These are phyloP conservation scores for Galerina sulciceps DNA, from an alignment of 768 basidiomycete genomes.

Conservation along the genomic window DNA sequence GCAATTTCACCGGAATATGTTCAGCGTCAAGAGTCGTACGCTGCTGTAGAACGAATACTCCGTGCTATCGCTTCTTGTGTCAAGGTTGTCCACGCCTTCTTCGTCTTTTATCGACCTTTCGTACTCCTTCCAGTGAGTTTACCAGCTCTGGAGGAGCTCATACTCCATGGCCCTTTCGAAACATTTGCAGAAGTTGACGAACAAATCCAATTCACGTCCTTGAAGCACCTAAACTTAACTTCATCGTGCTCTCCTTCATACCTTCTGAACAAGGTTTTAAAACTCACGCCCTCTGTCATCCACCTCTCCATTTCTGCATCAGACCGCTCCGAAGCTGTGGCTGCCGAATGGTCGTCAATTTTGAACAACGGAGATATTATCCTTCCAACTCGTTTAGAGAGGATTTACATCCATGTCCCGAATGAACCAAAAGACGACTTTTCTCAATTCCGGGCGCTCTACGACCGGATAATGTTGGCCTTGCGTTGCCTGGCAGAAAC, in stretches of 20 bases:
- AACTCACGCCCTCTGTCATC: constrained; percentile 17
- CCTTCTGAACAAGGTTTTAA: constrained; percentile 16
- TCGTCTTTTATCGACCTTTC: constrained; percentile 26
- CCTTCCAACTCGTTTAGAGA: constrained; percentile 11
- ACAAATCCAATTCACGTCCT: constrained; percentile 12
- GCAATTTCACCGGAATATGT: constrained; percentile 21
- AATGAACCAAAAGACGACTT: constrained; percentile 17
- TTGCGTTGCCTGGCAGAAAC: constrained; percentile 9
- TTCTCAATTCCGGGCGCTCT: constrained; percentile 4
- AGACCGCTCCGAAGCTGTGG: constrained; percentile 19
- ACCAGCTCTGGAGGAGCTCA: constrained; percentile 21
- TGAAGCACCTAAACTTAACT: constrained; percentile 21
- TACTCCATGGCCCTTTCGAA: constrained; percentile 23
- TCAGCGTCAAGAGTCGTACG: constrained; percentile 14
- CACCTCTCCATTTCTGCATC: constrained; percentile 23
- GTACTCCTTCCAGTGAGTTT: constrained; percentile 24
- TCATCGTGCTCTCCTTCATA: constrained; percentile 19
- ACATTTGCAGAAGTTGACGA: constrained; percentile 8
- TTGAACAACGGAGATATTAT: not conserved
- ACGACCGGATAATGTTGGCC: constrained; percentile 18
- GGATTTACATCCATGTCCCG: constrained; percentile 22
- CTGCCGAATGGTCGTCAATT: constrained; percentile 13
- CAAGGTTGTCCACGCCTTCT: constrained; percentile 22
- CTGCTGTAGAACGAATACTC: constrained; percentile 21
- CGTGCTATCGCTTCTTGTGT: constrained; percentile 19